Evolutionary conservation across 2,329 filamentous ascomycete genomes (phyloP), one percentile per base, ranked within the genome.

Genomic region (Penicillium sp.): DNA sequence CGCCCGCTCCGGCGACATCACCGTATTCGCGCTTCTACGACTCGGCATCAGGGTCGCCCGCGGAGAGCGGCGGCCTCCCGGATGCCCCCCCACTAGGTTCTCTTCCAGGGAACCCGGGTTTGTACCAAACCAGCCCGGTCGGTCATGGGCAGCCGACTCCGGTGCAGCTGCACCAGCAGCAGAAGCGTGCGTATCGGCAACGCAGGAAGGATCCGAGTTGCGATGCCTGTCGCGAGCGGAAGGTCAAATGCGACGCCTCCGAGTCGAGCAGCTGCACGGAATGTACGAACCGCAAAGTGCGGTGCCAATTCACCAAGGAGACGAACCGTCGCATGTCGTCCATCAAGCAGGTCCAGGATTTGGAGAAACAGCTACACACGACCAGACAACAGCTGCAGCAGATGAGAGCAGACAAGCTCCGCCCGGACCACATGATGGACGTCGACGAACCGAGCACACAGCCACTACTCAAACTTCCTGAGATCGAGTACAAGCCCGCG

Each of bases 221-320:
- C 65, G 93, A 98, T 72, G 93, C 93, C 35, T 98, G 93, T 64
- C 80, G 93, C 45, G 93, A 98, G 60, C 76, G 80, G 32, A 84
- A 84, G 68, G 80, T 83, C 51, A 83, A 83, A 77, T 98, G 93
- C 66, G 93, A 98, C 72, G 93, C 93, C 20, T 97, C 93, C 11
- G 93, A 97, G 63, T 95, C 87, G 13, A 84, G 87, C 8, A 95
- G 91, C 68, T 98, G 93, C 65, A 96, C 93, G 2, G 93, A 98
- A 69, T 98, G 93, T 70, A 93, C 88, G 4, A 96, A 90, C 64
- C 84, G 93, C 51, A 94, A 91, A 62, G 91, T 97, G 51, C 94
- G 94, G 65, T 98, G 93, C 62, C 91, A 97, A 61, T 98, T 98
- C 63, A 98, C 93, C 34, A 98, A 98, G 70, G 93, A 98, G 68